Percentiles rank a stretch among this genome's conserved stretches.
Conservation (phyloP, 2,329 filamentous ascomycete genomes). For the Talaromyces sp. region DNA sequence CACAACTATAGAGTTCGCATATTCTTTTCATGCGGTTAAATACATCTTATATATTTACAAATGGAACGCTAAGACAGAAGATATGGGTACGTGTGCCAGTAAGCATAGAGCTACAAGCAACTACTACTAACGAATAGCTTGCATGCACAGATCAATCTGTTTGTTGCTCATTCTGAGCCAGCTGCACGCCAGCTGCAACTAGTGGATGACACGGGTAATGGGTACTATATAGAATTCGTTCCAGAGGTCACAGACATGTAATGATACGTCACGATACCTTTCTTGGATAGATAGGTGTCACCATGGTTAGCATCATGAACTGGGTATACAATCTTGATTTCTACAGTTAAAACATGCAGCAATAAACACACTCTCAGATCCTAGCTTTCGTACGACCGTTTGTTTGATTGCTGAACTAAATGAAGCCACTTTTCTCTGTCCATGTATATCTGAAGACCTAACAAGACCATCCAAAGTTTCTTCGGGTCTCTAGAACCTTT, state of each 20-base stretch:
- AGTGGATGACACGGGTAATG: not conserved
- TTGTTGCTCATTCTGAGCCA: not conserved
- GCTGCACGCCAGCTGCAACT: not conserved
- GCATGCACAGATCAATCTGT: not conserved
- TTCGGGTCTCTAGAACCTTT: not conserved
- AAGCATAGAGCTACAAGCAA: not conserved
- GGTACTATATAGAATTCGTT: not conserved
- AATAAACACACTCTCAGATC: not conserved
- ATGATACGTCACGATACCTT: not conserved
- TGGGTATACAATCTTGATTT: not conserved
- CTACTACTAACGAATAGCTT: not conserved
- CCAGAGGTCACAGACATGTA: not conserved
- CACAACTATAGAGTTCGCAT: not conserved
- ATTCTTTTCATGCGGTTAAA: not conserved
- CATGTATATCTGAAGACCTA: not conserved
- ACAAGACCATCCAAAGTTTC: not conserved
- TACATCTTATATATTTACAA: not conserved
- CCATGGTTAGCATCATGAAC: not conserved
- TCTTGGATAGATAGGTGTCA: not conserved
- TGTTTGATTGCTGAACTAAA: not conserved
- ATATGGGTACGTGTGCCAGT: not conserved
- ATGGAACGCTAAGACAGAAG: not conserved
- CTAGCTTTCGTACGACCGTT: not conserved
- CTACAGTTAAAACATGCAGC: not conserved
- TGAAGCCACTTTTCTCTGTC: not conserved